Evolutionary conservation across 202 grass and related monocot species (phyloP), one percentile per base, ranked within the genome.

Genomic region (Eragrostis tef): DNA sequence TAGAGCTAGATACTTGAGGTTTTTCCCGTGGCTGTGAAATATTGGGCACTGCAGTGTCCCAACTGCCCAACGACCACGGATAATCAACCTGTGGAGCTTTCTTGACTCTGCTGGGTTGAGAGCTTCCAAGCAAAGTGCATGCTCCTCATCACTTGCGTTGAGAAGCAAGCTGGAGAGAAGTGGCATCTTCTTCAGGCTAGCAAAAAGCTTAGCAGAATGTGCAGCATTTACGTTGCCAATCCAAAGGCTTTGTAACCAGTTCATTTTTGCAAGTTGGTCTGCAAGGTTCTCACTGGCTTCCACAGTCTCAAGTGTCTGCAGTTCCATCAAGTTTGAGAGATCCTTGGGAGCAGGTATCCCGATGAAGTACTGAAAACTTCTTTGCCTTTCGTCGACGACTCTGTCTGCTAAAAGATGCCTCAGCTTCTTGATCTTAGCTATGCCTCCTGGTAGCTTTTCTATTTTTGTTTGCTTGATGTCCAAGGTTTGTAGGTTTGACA

Each of bases 281-380:
- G 81, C 73, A 6, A 79, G 65, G n/a, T 74, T 43, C 11, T 34
- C 26, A 20, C 53, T 75, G 10, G 86, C 78, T 52, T 90, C 80
- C 49, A 90, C 36, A 11, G 80, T 65, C 45, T 84, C 41, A 0
- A 90, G 51, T 70, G 84, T 90, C 74, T 90, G 88, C 24, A 90
- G 52, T 22, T 90, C 75, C 34, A 57, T 27, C 39, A 90, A 54
- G 17, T 90, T 34, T 19, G 70, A 87, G 3, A 90, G 57, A 17
- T 77, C 64, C 13, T 72, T 77, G 1, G 88, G 84, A 48, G 73
- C 9, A 2, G 31, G 17, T 22, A 84, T 29, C 41, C 69, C 80
- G 7, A 25, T 5, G 39, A 50, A 26, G 61, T 22, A 48, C 25
- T 25, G 73, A 41, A 90, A 90, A 31, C 15, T 8, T 50, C 14